These are phyloP conservation scores for Phyllosticta citribraziliensis DNA, from an alignment of 2,329 filamentous ascomycete genomes.

Conservation along the genomic window DNA sequence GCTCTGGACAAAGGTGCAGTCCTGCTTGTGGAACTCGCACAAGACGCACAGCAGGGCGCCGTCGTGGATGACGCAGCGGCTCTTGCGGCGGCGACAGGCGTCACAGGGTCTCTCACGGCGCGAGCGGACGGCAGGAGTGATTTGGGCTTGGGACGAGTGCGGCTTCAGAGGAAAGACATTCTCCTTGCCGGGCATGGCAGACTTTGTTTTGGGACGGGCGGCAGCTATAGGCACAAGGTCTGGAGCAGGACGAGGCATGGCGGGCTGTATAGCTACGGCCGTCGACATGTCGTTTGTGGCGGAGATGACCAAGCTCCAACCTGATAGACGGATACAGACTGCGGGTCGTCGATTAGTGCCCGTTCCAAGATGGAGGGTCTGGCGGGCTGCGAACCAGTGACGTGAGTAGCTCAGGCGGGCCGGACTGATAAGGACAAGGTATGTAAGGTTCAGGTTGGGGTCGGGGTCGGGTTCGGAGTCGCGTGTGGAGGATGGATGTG, in stretches of 20 bases:
- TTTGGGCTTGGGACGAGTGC: conserved; percentile 18
- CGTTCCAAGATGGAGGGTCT: neutral
- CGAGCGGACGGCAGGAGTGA: conserved; percentile 28
- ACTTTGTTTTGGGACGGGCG: conserved; percentile 32
- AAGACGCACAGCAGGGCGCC: conserved; percentile 62
- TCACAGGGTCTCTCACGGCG: conserved; percentile 42
- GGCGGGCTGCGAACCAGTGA: conserved; percentile 10
- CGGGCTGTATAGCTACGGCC: conserved; percentile 38
- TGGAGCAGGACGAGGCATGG: conserved; percentile 30
- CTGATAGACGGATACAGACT: neutral
- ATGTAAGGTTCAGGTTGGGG: neutral
- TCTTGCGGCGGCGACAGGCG: conserved; percentile 63
- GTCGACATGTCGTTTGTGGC: conserved; percentile 32
- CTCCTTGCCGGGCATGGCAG: conserved; percentile 33
- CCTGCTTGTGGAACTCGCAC: conserved; percentile 67
- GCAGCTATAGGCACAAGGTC: conserved; percentile 36
- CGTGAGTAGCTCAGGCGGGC: neutral
- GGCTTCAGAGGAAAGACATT: conserved; percentile 31
- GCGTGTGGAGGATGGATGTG: neutral
- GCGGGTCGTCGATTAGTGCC: conserved; percentile 8
- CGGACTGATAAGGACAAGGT: conserved; percentile 3
- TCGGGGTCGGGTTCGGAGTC: conserved; percentile 1
- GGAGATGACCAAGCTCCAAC: conserved; percentile 7
- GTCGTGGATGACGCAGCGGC: conserved; percentile 70
- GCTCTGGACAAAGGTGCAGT: conserved; percentile 69